Percentiles rank a stretch among this genome's conserved stretches.
Evolutionary conservation across 257 asterid genomes (phyloP).

Genomic region (Penstemon barbatus): DNA sequence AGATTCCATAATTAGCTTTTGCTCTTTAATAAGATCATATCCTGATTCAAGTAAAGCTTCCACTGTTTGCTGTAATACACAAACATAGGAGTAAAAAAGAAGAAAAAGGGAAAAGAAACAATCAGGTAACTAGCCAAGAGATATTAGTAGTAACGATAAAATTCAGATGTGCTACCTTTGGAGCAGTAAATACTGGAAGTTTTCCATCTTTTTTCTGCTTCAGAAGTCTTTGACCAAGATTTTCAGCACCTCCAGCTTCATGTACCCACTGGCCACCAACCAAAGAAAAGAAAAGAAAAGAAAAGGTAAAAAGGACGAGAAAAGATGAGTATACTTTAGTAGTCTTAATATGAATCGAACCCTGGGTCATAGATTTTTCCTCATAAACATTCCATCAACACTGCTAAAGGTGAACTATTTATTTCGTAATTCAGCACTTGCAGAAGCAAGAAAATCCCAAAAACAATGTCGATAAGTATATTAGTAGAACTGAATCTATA

Average conservation of each 20-base stretch:
- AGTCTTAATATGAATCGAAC: not conserved
- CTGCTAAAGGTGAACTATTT: not conserved
- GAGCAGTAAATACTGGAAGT: constrained; percentile 80
- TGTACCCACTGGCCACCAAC: constrained; percentile 62
- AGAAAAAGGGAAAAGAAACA: not conserved
- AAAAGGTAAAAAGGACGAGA: not conserved
- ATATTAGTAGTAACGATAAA: constrained; percentile 8
- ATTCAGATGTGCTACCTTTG: constrained; percentile 54
- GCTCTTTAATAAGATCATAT: constrained; percentile 70
- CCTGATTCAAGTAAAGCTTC: constrained; percentile 85
- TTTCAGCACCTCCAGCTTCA: constrained; percentile 78
- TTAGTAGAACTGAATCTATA: not conserved
- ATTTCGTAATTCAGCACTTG: not conserved
- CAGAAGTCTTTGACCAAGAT: constrained; percentile 64
- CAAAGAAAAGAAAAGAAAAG: constrained; percentile 10
- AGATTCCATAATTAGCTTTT: constrained; percentile 63
- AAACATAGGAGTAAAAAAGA: constrained; percentile 8
- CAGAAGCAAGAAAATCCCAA: constrained; percentile 9
- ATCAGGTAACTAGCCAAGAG: not conserved
- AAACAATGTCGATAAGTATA: constrained; percentile 7
- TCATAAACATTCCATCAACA: constrained; percentile 7
- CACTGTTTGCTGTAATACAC: constrained; percentile 64
- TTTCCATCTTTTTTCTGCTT: constrained; percentile 66
- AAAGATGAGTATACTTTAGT: not conserved
- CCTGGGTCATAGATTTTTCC: not conserved